Evolutionary conservation across 768 basidiomycete genomes (phyloP).

Genomic region (Boletus fagicola): DNA sequence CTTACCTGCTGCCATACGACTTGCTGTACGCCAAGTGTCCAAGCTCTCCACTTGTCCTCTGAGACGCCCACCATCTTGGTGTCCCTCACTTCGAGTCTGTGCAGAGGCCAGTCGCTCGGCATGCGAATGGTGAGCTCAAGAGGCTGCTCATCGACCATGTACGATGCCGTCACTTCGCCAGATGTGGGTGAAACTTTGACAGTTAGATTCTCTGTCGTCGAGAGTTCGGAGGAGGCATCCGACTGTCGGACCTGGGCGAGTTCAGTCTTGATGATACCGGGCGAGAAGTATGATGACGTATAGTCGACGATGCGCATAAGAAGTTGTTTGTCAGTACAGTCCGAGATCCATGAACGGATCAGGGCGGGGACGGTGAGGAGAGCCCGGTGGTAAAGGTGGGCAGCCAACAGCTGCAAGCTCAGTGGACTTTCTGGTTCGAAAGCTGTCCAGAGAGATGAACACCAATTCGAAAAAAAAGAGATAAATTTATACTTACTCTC

Average conservation of each 20-base stretch:
- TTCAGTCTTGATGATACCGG: constrained; percentile 81
- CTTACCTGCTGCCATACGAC: constrained; percentile 84
- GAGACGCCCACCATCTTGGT: constrained; percentile 82
- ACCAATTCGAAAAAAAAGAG: not conserved
- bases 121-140: constrained; percentile 87
- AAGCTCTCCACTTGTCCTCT: constrained; percentile 88
- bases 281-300: constrained; percentile 84
- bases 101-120: constrained; percentile 88
- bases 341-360: constrained; percentile 80
- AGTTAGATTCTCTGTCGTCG: constrained; percentile 69
- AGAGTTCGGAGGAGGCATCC: constrained; percentile 49
- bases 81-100: constrained; percentile 84
- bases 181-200: constrained; percentile 72
- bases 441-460: constrained; percentile 36
- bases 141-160: constrained; percentile 88
- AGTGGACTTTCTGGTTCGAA: constrained; percentile 53
- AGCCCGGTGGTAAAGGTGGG: constrained; percentile 87
- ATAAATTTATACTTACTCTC: constrained; percentile 49
- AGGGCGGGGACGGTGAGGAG: constrained; percentile 82
- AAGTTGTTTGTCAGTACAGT: constrained; percentile 87
- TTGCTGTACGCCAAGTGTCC: constrained; percentile 92
- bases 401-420: constrained; percentile 66
- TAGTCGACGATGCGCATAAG: constrained; percentile 72
- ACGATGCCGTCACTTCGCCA: constrained; percentile 82
- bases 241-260: constrained; percentile 68